These are phyloP conservation scores for Protomyces macrosporus DNA, from an alignment of 1,139 yeast genomes.

Conservation along the genomic window DNA sequence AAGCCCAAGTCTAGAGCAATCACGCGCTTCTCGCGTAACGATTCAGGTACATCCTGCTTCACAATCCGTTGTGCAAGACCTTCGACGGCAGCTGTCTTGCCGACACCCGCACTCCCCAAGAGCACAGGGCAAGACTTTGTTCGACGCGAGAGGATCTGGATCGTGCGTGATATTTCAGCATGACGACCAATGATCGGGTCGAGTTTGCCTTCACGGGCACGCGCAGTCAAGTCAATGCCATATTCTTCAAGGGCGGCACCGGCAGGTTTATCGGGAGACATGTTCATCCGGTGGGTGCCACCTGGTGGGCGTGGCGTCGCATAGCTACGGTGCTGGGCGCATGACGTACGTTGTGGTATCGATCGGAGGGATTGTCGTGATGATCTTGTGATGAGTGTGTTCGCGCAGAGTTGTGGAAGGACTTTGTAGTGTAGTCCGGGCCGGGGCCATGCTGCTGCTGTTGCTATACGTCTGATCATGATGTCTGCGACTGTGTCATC, in stretches of 20 bases:
- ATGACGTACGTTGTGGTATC: not conserved
- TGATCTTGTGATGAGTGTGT: not conserved
- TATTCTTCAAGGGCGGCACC: constrained; percentile 63
- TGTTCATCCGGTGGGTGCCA: constrained; percentile 30
- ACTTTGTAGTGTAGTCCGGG: too few species aligned
- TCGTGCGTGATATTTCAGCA: constrained; percentile 86
- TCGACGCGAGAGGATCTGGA: constrained; percentile 83
- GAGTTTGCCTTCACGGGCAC: constrained; percentile 83
- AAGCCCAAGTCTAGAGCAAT: constrained; percentile 83
- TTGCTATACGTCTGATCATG: too few species aligned
- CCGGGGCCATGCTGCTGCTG: too few species aligned
- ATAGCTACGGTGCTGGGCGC: constrained; percentile 10
- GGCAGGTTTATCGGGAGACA: constrained; percentile 45
- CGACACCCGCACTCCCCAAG: constrained; percentile 95
- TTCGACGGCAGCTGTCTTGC: constrained; percentile 94
- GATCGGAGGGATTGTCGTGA: not conserved
- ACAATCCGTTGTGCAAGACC: constrained; percentile 91
- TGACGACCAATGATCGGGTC: constrained; percentile 98
- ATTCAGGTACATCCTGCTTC: constrained; percentile 83
- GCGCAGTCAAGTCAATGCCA: constrained; percentile 80
- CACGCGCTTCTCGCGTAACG: constrained; percentile 77
- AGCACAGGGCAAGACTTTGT: constrained; percentile 92
- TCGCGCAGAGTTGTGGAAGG: not conserved
- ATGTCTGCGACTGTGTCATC: too few species aligned
- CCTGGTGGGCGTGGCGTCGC: constrained; percentile 27